Percentiles rank a stretch among this genome's conserved stretches.
These are phyloP conservation scores for Chlamydomonas sp. DNA, from an alignment of 139 green algal species.

Conservation along the genomic window DNA sequence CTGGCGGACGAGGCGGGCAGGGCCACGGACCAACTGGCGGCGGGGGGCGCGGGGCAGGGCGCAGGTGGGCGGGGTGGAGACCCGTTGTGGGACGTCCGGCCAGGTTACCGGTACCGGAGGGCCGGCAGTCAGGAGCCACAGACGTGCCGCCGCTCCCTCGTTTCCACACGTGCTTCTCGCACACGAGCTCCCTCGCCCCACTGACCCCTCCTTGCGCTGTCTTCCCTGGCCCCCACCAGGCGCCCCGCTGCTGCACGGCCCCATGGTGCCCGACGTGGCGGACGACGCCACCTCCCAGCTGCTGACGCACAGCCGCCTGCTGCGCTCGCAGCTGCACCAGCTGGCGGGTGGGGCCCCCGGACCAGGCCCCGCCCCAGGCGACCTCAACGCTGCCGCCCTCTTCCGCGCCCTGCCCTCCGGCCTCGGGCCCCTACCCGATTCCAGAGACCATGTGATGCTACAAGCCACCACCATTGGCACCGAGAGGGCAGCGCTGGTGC, in stretches of 20 bases:
- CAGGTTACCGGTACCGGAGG: not conserved
- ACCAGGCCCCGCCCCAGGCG: not conserved
- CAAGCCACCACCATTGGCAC: not conserved
- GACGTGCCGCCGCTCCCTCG: not conserved
- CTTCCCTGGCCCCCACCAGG: not conserved
- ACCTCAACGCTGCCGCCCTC: not conserved
- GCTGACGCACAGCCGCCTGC: not conserved
- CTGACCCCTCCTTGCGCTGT: not conserved
- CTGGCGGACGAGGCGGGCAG: conserved; percentile 13
- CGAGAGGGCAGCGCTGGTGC: not conserved
- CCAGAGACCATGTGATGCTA: not conserved
- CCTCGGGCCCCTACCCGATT: not conserved
- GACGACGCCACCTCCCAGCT: conserved; percentile 17
- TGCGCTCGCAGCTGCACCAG: conserved; percentile 19
- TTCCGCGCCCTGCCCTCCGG: not conserved
- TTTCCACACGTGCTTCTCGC: not conserved
- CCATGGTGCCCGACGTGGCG: not conserved
- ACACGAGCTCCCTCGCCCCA: not conserved
- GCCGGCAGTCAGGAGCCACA: not conserved
- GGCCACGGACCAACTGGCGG: not conserved
- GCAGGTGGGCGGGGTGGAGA: not conserved
- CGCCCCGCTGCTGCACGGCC: not conserved
- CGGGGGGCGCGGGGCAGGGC: not conserved
- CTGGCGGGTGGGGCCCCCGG: not conserved
- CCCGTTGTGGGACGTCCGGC: not conserved